Base-by-base conservation (phyloP, 108 stramenopile species). In the Skeletonema tropicum region DNA sequence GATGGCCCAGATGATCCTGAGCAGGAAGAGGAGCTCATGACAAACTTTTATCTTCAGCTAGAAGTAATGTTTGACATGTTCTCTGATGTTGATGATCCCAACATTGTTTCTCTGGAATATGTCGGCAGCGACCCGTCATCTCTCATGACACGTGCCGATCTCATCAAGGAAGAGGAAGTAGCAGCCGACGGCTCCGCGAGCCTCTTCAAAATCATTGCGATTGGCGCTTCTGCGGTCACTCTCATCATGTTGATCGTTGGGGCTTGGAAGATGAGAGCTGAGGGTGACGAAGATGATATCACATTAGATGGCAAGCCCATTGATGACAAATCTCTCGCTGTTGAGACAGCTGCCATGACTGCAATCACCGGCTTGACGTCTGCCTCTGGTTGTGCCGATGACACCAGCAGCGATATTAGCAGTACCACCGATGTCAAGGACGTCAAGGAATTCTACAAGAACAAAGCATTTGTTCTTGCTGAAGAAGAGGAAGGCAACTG, bases 391-490 rank as follows among this genome's bases (percentile, higher is more conserved):
- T 25, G 23, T 6, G 52, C 5, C 6, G 23, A 55, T 23, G 52
- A 55, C 8, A 39, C 38, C 1, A 55, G 52, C 10, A 55, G 52
- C 1, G 52, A 55, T 6, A 10, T 55, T n/a, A 55, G 52, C 0
- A 2, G 9, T 2, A 25, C 21, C 0, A 1, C 9, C 23, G 52
- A 55, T 45, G 38, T 12, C 38, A 35, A 46, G 45, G 45, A 46
- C 15, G 19, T 6, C 17, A 55, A 55, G 52, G 21, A 55, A 23
- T 55, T 55, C 52, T 55, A 23, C 52, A 55, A 23, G 52, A 55
- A 45, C 17, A 73, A 74, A 48, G 36, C 48, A 6, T 74, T 74
- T 59, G 52, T 74, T 42, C 30, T 74, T 33, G 73, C 73, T 6
- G 73, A 74, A 23, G 64, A 74, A 29, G 73, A 74, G 32, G 73